phyloP scores from a whole-genome alignment of 2,329 filamentous ascomycete genomes.

The Hypoxylon sp. region DNA sequence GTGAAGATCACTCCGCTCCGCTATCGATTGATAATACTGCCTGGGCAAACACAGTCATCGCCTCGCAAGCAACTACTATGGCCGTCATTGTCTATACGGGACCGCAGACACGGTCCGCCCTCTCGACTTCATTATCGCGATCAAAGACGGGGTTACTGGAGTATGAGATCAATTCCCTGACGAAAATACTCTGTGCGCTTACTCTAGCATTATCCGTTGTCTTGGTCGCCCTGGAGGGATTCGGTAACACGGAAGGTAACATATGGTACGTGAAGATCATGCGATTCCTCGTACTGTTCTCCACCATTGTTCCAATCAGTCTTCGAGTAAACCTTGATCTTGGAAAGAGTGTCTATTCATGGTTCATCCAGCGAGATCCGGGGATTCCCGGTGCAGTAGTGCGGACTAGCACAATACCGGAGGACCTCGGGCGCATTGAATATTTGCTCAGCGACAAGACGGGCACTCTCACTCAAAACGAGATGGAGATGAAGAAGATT shows the following conservation, averaged over 20 bases:
- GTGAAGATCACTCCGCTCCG: constrained; percentile 73
- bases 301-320: constrained; percentile 98
- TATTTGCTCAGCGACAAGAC: constrained; percentile 98
- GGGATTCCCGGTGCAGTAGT: constrained; percentile 94
- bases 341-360: constrained; percentile 95
- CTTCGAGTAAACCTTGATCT: constrained; percentile 95
- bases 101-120: constrained; percentile 88
- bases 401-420: constrained; percentile 94
- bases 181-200: constrained; percentile 91
- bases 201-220: constrained; percentile 87
- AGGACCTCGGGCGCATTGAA: constrained; percentile 94
- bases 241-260: constrained; percentile 70
- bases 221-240: constrained; percentile 86
- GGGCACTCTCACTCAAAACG: constrained; percentile 96
- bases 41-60: constrained; percentile 97
- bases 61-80: constrained; percentile 87
- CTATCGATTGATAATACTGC: constrained; percentile 96
- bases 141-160: constrained; percentile 95
- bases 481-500: constrained; percentile 99
- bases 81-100: constrained; percentile 96
- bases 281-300: constrained; percentile 97
- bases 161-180: constrained; percentile 95
- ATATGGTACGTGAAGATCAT: constrained; percentile 97
- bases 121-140: constrained; percentile 89
- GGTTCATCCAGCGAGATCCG: constrained; percentile 90